Conservation (phyloP, 176 grass and related monocot species). For the Eleusine coracana region DNA sequence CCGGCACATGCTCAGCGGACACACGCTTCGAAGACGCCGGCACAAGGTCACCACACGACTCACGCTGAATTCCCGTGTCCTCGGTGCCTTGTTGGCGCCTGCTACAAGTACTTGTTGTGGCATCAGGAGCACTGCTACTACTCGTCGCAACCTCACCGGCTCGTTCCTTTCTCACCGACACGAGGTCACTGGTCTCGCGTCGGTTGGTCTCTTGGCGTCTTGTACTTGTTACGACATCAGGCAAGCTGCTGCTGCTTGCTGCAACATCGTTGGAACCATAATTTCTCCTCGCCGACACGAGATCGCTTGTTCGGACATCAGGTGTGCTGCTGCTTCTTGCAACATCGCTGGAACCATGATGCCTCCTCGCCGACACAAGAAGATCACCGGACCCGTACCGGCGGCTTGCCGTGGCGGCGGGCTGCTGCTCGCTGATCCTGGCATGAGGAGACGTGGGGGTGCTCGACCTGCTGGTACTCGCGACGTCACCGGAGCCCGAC, state of each 20-base stretch:
- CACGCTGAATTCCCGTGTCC: background rate
- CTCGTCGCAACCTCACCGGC: constrained; percentile 10
- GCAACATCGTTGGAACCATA: background rate
- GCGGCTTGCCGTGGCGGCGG: background rate
- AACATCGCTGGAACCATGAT: background rate
- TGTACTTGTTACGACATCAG: background rate
- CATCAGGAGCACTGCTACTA: background rate
- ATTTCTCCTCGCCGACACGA: background rate
- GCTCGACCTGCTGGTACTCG: background rate
- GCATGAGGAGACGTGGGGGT: constrained; percentile 11
- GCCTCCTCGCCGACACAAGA: background rate
- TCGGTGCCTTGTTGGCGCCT: background rate
- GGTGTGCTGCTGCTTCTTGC: constrained; percentile 15
- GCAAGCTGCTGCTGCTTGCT: constrained; percentile 6
- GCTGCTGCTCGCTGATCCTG: background rate
- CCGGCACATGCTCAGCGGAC: background rate
- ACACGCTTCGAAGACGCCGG: background rate
- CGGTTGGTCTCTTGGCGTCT: background rate
- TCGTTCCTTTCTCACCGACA: background rate
- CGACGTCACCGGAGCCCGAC: background rate
- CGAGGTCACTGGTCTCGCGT: background rate
- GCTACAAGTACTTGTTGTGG: background rate
- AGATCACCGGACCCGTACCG: too few relatives aligned
- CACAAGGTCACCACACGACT: background rate
- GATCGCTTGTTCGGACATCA: background rate